Base-by-base conservation (phyloP, 140 eudicot genomes). In the Cichorium intybus region DNA sequence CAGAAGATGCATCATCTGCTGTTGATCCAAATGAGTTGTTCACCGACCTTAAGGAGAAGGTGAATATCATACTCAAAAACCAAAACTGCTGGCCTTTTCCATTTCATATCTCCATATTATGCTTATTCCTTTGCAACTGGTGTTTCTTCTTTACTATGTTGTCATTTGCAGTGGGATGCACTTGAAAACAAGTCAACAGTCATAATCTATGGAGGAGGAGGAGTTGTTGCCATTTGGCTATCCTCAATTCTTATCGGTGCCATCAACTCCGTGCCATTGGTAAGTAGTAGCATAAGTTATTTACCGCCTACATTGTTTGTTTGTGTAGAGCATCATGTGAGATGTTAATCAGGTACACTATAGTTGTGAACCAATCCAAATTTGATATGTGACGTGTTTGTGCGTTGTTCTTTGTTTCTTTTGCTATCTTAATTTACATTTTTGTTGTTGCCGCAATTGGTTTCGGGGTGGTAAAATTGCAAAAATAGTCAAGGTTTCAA, bases 101-200 rank as follows among this genome's bases (percentile, higher is more conserved):
- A 49, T 37, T 66, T 16, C 17, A 6, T 34, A 31, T 58, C 0
- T 26, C 16, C 41, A n/a, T 34, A 4, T 48, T 15, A 20, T 16
- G 2, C 9, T 20, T 24, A 16, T 21, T 28, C 33, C 4, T 6
- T 62, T 35, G 15, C 2, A 35, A 3, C 24, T 37, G 2, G 26
- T 24, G n/a, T 52, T 28, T 10, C 24, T 16, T 37, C n/a, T 43
- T 15, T 15, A 12, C 11, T 59, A 4, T 27, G 52, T 56, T 69
- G 60, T 37, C 21, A 16, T 74, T 35, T 59, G 48, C 34, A 92
- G 99, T 92, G 99, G 99, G 99, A 92, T 73, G 87, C 87, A 54
- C 80, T 92, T 81, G 99, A 92, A 74, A 83, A 92, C 92, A 92
- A 92, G 80, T 79, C 96, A 8, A 92, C 96, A 5, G 95, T 92